A percentile compares a stretch with the other conserved stretches of the same genome.
These are phyloP conservation scores for Termitomyces sp. DNA, from an alignment of 768 basidiomycete species.

Conservation along the genomic window DNA sequence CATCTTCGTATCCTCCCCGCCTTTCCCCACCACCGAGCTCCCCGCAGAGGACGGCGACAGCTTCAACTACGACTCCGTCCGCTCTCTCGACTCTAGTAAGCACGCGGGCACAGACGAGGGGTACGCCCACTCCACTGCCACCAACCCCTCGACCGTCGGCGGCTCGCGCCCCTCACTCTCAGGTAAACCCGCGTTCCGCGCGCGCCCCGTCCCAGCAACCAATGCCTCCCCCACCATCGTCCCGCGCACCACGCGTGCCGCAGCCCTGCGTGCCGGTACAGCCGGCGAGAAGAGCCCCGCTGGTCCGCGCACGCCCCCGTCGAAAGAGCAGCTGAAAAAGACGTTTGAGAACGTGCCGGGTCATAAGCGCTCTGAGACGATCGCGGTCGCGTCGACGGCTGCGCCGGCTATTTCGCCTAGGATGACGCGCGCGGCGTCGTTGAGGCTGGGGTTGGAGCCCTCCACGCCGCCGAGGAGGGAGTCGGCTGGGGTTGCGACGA, in stretches of 20 bases:
- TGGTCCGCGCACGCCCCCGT: slow-evolving; percentile 46
- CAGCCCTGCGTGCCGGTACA: slow-evolving; percentile 66
- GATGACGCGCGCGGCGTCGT: slow-evolving; percentile 71
- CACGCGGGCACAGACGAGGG: slow-evolving; percentile 35
- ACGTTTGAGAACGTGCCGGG: slow-evolving; percentile 80
- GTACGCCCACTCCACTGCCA: slow-evolving; percentile 39
- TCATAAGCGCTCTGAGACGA: slow-evolving; percentile 68
- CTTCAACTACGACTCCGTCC: slow-evolving; percentile 32
- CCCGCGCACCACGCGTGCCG: slow-evolving; percentile 74
- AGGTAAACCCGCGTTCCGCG: slow-evolving; percentile 56
- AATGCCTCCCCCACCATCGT: slow-evolving; percentile 62
- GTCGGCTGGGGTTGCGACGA: slow-evolving; percentile 29
- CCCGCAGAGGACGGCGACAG: slow-evolving; percentile 36
- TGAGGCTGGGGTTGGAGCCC: slow-evolving; percentile 53
- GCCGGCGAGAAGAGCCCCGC: slow-evolving; percentile 38
- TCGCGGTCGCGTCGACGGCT: slow-evolving; percentile 70
- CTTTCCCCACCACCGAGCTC: slow-evolving; percentile 67
- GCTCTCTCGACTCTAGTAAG: slow-evolving; percentile 37
- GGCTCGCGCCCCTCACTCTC: slow-evolving; percentile 35
- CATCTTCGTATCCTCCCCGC: slow-evolving; percentile 80
- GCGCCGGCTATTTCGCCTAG: slow-evolving; percentile 69
- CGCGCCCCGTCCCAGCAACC: slow-evolving; percentile 63
- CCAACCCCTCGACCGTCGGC: slow-evolving; percentile 40
- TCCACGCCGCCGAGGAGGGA: slow-evolving; percentile 36
- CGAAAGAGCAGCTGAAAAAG: slow-evolving; percentile 57